These are phyloP conservation scores for Yamadazyma phyllophila DNA, from an alignment of 805 yeast genomes.

Conservation along the genomic window DNA sequence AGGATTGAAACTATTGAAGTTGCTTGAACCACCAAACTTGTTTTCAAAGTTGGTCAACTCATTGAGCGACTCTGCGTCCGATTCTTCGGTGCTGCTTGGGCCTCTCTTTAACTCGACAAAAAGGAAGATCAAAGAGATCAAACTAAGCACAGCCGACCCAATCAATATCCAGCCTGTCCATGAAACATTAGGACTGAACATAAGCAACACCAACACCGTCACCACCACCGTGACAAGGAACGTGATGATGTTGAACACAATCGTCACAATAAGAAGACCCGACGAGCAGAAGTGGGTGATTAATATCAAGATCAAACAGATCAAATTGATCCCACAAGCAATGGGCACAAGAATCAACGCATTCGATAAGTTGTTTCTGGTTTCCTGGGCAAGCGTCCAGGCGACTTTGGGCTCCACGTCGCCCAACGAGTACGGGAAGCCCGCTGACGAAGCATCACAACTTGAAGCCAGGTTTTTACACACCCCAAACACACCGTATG, in stretches of 20 bases:
- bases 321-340: slow-evolving; percentile 60
- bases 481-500: slow-evolving; percentile 68
- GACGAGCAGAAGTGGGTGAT: slow-evolving; percentile 24
- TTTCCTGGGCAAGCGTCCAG: slow-evolving; percentile 48
- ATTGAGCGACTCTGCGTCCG: slow-evolving; percentile 12
- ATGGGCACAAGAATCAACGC: slow-evolving; percentile 62
- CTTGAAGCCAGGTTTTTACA: slow-evolving; percentile 36
- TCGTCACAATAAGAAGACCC: slow-evolving; percentile 33
- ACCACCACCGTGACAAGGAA: slow-evolving; percentile 54
- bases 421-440: slow-evolving; percentile 45
- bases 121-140: slow-evolving; percentile 51
- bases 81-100: slow-evolving; percentile 18
- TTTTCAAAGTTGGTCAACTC: slow-evolving; percentile 21
- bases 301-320: slow-evolving; percentile 24
- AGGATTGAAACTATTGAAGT: slow-evolving; percentile 16
- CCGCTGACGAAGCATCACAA: slow-evolving; percentile 41
- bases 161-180: slow-evolving; percentile 77
- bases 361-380: slow-evolving; percentile 53
- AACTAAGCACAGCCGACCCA: slow-evolving; percentile 59
- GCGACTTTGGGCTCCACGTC: slow-evolving; percentile 23
- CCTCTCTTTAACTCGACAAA: slow-evolving; percentile 31
- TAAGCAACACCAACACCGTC: slow-evolving; percentile 53
- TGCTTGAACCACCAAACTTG: slow-evolving; percentile 13
- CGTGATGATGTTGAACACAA: slow-evolving; percentile 46
- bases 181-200: slow-evolving; percentile 60